Percentiles rank a stretch among this genome's conserved stretches.
Conservation (phyloP, 1,284 basidiomycete genomes). For the Trametes hirsuta region DNA sequence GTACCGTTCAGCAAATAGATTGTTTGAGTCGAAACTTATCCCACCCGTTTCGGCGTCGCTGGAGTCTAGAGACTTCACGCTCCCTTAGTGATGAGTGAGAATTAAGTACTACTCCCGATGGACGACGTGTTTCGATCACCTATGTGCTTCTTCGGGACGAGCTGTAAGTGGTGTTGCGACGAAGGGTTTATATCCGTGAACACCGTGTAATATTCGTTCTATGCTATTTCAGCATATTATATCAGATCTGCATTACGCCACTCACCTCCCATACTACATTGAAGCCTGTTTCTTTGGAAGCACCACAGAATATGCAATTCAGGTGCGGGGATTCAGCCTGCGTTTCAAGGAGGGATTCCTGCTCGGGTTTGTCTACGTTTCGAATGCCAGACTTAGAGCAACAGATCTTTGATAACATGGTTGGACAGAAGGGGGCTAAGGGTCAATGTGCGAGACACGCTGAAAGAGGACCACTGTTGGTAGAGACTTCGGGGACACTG, state of each 20-base stretch:
- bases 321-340: conserved; percentile 1
- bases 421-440: neutral
- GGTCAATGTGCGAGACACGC: neutral
- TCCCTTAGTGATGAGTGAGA: conserved; percentile 13
- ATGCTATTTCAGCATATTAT: neutral
- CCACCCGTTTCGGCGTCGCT: conserved; percentile 55
- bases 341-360: conserved; percentile 14
- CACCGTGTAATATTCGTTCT: conserved; percentile 64
- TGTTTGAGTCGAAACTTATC: neutral
- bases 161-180: conserved; percentile 61
- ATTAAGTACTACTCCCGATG: neutral
- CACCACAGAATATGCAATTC: conserved; percentile 59
- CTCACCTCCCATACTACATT: conserved; percentile 63
- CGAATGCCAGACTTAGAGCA: neutral
- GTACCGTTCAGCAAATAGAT: neutral
- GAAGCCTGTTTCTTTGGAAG: conserved; percentile 58
- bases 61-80: conserved; percentile 30
- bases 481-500: neutral
- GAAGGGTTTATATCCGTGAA: conserved; percentile 70
- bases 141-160: conserved; percentile 68
- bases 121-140: conserved; percentile 36
- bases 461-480: conserved; percentile 3
- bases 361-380: conserved; percentile 11
- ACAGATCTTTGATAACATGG: neutral
- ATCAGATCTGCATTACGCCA: neutral